Conservation (phyloP, 495 filamentous ascomycete species). For the Neurospora pannonica region DNA sequence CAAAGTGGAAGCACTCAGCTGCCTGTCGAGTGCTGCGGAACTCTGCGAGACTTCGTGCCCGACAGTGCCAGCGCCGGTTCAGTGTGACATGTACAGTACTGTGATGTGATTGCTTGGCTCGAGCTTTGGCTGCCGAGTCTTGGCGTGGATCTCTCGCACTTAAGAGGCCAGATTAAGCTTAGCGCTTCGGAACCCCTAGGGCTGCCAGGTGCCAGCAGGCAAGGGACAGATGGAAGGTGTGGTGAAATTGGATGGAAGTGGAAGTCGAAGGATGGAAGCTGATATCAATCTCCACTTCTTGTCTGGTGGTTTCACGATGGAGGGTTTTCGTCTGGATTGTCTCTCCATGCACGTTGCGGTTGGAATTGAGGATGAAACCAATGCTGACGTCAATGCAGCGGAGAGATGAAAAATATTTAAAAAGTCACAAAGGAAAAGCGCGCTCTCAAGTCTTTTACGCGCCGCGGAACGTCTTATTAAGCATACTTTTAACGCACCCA, state of each 20-base stretch:
- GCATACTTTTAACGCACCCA: not conserved
- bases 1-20: not conserved
- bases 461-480: not conserved
- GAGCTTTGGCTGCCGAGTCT: not conserved
- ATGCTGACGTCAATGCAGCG: not conserved
- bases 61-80: not conserved
- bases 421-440: not conserved
- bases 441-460: not conserved
- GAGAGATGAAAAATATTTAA: not conserved
- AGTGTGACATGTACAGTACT: not conserved
- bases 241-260: not conserved
- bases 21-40: not conserved
- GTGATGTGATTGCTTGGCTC: not conserved
- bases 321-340: not conserved
- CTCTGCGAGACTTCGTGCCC: not conserved
- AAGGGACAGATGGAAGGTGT: not conserved
- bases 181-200: not conserved
- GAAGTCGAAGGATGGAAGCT: not conserved
- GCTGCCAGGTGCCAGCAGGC: not conserved
- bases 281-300: not conserved
- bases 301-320: not conserved
- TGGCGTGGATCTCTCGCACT: not conserved
- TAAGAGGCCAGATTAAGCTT: not conserved
- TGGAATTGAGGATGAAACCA: not conserved
- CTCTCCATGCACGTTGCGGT: not conserved